Percentiles rank a stretch among this genome's conserved stretches.
Conservation (phyloP, 208 protist species). For the Acanthamoeba lenticulata region DNA sequence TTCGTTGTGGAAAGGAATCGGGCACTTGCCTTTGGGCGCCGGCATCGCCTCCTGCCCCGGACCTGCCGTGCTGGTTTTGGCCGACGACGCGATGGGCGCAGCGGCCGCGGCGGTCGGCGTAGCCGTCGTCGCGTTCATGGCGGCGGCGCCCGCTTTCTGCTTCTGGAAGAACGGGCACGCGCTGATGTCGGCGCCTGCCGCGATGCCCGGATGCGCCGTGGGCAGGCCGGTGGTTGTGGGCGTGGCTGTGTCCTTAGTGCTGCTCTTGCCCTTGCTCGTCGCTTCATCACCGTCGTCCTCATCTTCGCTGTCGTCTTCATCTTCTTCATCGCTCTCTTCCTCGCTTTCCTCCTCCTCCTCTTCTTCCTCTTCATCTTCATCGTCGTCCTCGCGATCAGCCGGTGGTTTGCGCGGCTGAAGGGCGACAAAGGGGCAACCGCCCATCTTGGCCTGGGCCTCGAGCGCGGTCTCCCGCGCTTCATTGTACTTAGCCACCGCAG, state of each 20-base stretch:
- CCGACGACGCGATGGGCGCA: background rate
- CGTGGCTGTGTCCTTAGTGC: background rate
- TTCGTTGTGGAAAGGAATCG: slow-evolving; percentile 4
- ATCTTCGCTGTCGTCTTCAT: slow-evolving; percentile 9
- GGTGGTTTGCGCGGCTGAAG: background rate
- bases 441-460: background rate
- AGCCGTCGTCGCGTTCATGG: background rate
- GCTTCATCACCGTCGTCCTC: background rate
- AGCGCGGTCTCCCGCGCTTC: background rate
- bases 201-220: background rate
- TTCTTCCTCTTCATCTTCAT: slow-evolving; percentile 30
- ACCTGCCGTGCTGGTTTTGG: background rate
- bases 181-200: background rate
- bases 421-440: background rate
- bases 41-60: background rate
- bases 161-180: slow-evolving; percentile 11
- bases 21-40: background rate
- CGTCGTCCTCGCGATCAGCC: background rate
- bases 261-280: background rate
- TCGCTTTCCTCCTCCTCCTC: background rate
- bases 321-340: background rate
- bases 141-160: background rate
- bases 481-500: background rate
- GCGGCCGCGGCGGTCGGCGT: background rate
- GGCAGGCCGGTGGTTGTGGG: background rate